Conservation (phyloP, 768 basidiomycete species). For the Hirschioporus abietinus region DNA sequence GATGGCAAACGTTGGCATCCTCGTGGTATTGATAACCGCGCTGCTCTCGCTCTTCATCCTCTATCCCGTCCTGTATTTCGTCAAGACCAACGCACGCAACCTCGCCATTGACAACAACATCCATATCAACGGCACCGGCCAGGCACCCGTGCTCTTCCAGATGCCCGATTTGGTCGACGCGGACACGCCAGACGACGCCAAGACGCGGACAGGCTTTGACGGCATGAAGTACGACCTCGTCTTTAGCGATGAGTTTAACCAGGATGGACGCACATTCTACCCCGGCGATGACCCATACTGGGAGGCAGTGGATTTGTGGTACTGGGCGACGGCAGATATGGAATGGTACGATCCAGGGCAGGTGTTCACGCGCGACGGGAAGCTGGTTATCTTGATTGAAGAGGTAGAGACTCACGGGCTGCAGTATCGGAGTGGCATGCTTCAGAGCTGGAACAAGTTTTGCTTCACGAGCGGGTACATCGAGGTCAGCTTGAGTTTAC, state of each 20-base stretch:
- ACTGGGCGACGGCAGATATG: slow-evolving; percentile 60
- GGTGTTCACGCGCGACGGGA: slow-evolving; percentile 60
- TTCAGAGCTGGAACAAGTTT: slow-evolving; percentile 90
- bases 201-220: slow-evolving; percentile 66
- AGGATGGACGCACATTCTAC: slow-evolving; percentile 45
- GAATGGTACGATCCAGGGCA: slow-evolving; percentile 76
- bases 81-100: slow-evolving; percentile 28
- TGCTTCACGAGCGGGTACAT: slow-evolving; percentile 53
- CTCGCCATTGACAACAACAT: slow-evolving; percentile 56
- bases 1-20: slow-evolving; percentile 62
- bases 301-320: slow-evolving; percentile 73
- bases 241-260: slow-evolving; percentile 63
- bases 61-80: slow-evolving; percentile 70
- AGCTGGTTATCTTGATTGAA: slow-evolving; percentile 67
- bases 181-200: slow-evolving; percentile 58
- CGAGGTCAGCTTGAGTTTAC: slow-evolving; percentile 57
- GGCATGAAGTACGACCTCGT: slow-evolving; percentile 61
- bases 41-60: slow-evolving; percentile 74
- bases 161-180: slow-evolving; percentile 64
- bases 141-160: slow-evolving; percentile 48
- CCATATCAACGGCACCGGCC: slow-evolving; percentile 62
- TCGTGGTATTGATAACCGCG: slow-evolving; percentile 54
- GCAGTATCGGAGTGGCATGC: slow-evolving; percentile 68
- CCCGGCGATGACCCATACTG: slow-evolving; percentile 64
- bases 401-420: slow-evolving; percentile 47